phyloP scores from a whole-genome alignment of 352 stramenopile genomes.

The Phytopythium kandeliae region DNA sequence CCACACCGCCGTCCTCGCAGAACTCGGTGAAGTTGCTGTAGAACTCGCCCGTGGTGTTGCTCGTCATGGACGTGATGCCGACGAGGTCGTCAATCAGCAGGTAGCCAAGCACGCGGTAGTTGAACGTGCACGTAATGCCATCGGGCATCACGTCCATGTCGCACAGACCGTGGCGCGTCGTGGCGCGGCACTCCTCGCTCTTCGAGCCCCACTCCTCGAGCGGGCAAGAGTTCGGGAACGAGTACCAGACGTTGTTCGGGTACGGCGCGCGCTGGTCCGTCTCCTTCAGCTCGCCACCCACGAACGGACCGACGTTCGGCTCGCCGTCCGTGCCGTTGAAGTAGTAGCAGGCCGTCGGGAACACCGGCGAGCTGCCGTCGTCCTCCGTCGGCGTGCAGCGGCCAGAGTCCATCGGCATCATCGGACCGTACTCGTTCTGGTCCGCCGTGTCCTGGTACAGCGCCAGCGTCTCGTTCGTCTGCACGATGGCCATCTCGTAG shows the following conservation, averaged over 20 bases:
- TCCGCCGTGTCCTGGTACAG: slow-evolving; percentile 40
- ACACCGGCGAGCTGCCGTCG: slow-evolving; percentile 17
- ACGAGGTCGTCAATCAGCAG: slow-evolving; percentile 71
- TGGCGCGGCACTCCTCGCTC: slow-evolving; percentile 34
- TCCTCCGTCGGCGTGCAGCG: slow-evolving; percentile 44
- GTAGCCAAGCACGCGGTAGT: slow-evolving; percentile 60
- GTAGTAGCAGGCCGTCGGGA: slow-evolving; percentile 58
- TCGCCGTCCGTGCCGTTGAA: slow-evolving; percentile 67
- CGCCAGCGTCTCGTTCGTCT: slow-evolving; percentile 75
- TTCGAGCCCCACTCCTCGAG: slow-evolving; percentile 45
- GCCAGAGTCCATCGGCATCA: slow-evolving; percentile 62
- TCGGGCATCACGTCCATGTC: slow-evolving; percentile 50
- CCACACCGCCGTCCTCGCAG: slow-evolving; percentile 49
- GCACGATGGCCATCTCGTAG: slow-evolving; percentile 68
- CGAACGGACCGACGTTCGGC: slow-evolving; percentile 59
- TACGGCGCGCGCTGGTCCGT: slow-evolving; percentile 55
- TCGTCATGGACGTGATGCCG: slow-evolving; percentile 60
- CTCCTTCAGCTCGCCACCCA: slow-evolving; percentile 43
- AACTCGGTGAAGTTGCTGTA: slow-evolving; percentile 66
- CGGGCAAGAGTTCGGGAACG: slow-evolving; percentile 69
- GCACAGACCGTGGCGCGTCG: slow-evolving; percentile 44
- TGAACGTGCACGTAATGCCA: slow-evolving; percentile 49
- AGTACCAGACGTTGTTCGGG: slow-evolving; percentile 74
- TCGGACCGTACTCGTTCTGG: slow-evolving; percentile 58
- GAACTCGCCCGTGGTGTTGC: slow-evolving; percentile 34